Base-by-base conservation (phyloP, 441 rosid genomes). In the Populus hybrid region DNA sequence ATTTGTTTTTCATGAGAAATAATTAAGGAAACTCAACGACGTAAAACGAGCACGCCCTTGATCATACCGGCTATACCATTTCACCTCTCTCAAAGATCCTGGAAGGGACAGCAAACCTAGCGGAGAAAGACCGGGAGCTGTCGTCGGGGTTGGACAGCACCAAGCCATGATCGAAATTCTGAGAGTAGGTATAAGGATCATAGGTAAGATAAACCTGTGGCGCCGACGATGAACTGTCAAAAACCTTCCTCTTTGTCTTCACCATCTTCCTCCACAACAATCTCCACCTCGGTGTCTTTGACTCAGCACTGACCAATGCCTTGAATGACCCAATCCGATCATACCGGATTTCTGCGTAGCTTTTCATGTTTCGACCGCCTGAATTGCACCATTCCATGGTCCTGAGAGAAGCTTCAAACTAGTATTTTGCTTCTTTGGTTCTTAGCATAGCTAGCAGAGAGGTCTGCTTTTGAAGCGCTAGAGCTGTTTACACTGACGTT, bases 21-120 rank as follows among this genome's bases (percentile, higher is more conserved):
- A 57, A 20, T 20, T 57, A 46, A 57, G 8, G 10, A 57, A 57
- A 20, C 23, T 57, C 23, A 20, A 57, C 63, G 0, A 57, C 63
- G 63, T 57, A 20, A 0, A 53, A 53, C 69, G 4, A 67, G 35
- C 32, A 67, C 0, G 0, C 35, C 9, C 64, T 26, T 3, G 21
- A 32, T 70, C 32, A 71, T 71, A 24, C 64, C 26, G 30, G 30
- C 4, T 28, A 67, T 34, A 32, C 70, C 14, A n/a, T 16, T 46
- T 38, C 57, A 72, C 2, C 75, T 66, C 82, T 69, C 64, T 76
- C 84, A 78, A 87, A 88, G 75, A 86, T 85, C 74, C 89, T 88
- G 0, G 90, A 86, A 23, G 98, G 88, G 74, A 87, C 89, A 61
- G 94, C 93, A 77, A 94, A 94, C 77, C 94, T 79, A 70, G 97